Conservation (phyloP, 2,329 filamentous ascomycete genomes). For the Zarea fungicola region DNA sequence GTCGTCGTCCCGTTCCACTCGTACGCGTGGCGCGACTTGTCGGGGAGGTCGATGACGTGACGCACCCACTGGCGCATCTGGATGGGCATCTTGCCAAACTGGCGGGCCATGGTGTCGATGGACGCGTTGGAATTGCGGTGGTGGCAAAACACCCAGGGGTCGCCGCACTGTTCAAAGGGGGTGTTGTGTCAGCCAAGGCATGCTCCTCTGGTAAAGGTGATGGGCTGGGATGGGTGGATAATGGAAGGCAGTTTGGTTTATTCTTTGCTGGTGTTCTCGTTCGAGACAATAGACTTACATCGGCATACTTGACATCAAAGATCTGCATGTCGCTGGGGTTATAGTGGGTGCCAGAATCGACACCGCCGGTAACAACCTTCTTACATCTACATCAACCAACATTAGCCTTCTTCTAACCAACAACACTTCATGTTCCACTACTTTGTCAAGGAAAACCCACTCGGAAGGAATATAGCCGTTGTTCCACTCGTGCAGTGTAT, state of each 20-base stretch:
- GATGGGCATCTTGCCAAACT: constrained; percentile 23
- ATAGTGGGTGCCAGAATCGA: constrained; percentile 1
- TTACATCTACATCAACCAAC: not conserved
- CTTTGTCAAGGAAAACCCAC: constrained; percentile 2
- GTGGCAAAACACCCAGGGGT: constrained; percentile 25
- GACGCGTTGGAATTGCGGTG: constrained; percentile 17
- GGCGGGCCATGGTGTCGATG: constrained; percentile 19
- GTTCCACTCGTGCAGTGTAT: constrained; percentile 10
- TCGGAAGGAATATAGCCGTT: constrained; percentile 8
- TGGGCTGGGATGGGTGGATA: not conserved
- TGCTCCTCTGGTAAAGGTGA: not conserved
- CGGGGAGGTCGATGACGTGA: constrained; percentile 15
- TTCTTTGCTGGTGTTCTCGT: too few relatives aligned
- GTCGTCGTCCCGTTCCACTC: constrained; percentile 5
- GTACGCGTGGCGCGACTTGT: constrained; percentile 2
- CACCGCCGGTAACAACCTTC: constrained; percentile 6
- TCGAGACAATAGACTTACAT: too few relatives aligned
- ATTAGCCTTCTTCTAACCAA: too few relatives aligned
- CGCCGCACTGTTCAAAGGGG: constrained; percentile 14
- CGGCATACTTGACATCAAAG: constrained; percentile 10
- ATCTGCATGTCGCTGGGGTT: constrained; percentile 8
- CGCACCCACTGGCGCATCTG: constrained; percentile 22
- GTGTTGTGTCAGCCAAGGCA: not conserved
- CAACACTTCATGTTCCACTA: too few relatives aligned
- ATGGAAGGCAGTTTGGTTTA: too few relatives aligned